These are phyloP conservation scores for Phytophthora pisi DNA, from an alignment of 352 stramenopile genomes.

Conservation along the genomic window DNA sequence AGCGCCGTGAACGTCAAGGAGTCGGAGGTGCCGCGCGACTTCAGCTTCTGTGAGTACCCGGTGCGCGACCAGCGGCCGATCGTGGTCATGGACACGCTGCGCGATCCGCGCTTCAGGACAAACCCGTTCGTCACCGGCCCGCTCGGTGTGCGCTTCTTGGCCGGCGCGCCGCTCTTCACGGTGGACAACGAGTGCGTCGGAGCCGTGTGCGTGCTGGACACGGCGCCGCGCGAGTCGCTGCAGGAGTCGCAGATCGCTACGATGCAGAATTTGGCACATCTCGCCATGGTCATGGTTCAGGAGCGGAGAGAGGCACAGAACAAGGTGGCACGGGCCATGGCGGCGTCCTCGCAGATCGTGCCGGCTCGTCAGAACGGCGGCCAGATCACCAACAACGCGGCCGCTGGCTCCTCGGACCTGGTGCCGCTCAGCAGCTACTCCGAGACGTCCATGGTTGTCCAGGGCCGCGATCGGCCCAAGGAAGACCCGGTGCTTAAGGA, in stretches of 20 bases:
- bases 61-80: slow-evolving; percentile 76
- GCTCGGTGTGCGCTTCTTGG: slow-evolving; percentile 93
- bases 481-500: slow-evolving; percentile 83
- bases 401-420: slow-evolving; percentile 60
- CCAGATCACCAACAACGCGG: slow-evolving; percentile 12
- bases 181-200: slow-evolving; percentile 81
- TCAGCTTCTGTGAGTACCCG: slow-evolving; percentile 86
- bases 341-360: slow-evolving; percentile 57
- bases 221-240: slow-evolving; percentile 61
- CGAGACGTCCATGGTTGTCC: slow-evolving; percentile 58
- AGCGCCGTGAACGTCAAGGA: slow-evolving; percentile 82
- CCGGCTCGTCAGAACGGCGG: slow-evolving; percentile 27
- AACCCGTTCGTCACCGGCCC: slow-evolving; percentile 92
- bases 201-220: slow-evolving; percentile 81
- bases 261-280: slow-evolving; percentile 85
- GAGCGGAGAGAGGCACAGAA: slow-evolving; percentile 75
- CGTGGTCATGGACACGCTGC: slow-evolving; percentile 88
- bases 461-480: slow-evolving; percentile 41
- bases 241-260: slow-evolving; percentile 81
- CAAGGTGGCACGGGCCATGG: slow-evolving; percentile 51
- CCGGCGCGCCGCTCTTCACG: slow-evolving; percentile 91
- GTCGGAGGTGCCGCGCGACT: slow-evolving; percentile 80
- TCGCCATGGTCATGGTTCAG: slow-evolving; percentile 89
- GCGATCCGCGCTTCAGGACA: slow-evolving; percentile 87
- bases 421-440: slow-evolving; percentile 71